Conservation (phyloP, 2,329 filamentous ascomycete species). For the Celoporthe dispersa region DNA sequence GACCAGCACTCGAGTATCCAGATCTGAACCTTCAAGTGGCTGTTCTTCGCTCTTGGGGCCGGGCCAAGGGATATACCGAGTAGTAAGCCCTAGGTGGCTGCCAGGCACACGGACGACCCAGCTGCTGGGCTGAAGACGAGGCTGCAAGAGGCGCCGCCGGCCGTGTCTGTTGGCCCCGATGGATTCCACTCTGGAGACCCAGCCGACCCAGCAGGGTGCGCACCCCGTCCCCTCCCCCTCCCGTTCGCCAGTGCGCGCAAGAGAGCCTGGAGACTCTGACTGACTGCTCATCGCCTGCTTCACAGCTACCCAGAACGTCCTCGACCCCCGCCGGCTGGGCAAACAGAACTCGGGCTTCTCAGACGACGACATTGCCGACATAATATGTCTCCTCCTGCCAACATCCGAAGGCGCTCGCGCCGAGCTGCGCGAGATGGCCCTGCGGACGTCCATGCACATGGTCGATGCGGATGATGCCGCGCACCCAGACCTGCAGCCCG, state of each 20-base stretch:
- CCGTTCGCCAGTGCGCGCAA: conserved; percentile 12
- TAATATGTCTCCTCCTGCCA: conserved; percentile 86
- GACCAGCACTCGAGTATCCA: conserved; percentile 1
- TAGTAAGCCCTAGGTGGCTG: conserved; percentile 15
- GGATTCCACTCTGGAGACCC: conserved; percentile 24
- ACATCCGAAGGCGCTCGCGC: conserved; percentile 72
- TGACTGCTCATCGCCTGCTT: conserved; percentile 21
- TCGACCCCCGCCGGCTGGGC: conserved; percentile 80
- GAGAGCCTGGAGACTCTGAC: neutral
- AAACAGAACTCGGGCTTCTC: conserved; percentile 82
- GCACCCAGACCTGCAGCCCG: conserved; percentile 49
- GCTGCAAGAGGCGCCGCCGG: conserved; percentile 11
- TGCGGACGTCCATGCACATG: conserved; percentile 53
- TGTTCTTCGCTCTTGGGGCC: conserved; percentile 1
- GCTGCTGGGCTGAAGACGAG: conserved; percentile 22
- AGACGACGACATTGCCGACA: conserved; percentile 82
- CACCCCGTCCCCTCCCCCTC: conserved; percentile 12
- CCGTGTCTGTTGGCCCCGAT: conserved; percentile 24
- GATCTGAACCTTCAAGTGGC: neutral
- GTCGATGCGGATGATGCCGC: conserved; percentile 55
- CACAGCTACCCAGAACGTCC: conserved; percentile 74
- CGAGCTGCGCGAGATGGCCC: conserved; percentile 64
- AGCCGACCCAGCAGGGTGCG: conserved; percentile 30
- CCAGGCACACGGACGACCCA: conserved; percentile 11
- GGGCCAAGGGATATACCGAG: neutral